Conservation (phyloP, 169 alveolate species). For the Plasmodium knowlesi region DNA sequence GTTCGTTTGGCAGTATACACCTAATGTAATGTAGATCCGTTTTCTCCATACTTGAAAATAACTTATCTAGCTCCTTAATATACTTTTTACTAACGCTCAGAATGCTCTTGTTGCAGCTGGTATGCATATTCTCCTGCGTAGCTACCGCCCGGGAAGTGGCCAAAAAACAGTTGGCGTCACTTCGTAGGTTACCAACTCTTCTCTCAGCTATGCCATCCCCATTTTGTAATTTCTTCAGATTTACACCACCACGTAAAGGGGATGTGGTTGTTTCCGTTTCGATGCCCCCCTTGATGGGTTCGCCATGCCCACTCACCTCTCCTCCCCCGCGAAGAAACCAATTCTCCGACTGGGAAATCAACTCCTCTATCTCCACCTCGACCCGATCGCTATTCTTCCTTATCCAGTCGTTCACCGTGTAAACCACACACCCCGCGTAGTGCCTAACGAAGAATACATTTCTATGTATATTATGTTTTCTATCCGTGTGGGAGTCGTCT, state of each 20-base stretch:
- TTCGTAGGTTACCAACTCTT: neutral
- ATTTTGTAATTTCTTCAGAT: neutral
- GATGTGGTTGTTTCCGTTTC: neutral
- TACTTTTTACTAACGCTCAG: conserved; percentile 81
- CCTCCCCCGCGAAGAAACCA: conserved; percentile 24
- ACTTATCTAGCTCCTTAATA: conserved; percentile 75
- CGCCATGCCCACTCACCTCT: neutral
- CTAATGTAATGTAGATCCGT: conserved; percentile 78
- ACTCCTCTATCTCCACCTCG: conserved; percentile 80
- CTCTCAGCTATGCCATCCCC: neutral
- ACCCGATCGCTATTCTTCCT: conserved; percentile 89
- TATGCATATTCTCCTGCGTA: neutral
- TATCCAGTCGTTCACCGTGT: conserved; percentile 84
- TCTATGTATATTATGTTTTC: conserved; percentile 14
- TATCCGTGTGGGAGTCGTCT: conserved; percentile 27
- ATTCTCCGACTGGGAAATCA: conserved; percentile 74
- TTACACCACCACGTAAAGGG: neutral
- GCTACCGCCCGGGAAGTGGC: neutral
- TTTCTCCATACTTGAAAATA: conserved; percentile 74
- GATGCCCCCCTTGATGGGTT: neutral
- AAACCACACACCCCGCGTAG: conserved; percentile 90
- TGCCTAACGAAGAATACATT: conserved; percentile 83
- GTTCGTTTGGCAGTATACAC: conserved; percentile 78
- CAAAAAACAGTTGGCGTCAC: neutral
- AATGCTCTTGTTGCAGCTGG: conserved; percentile 44